Evolutionary conservation across 208 protist genomes (phyloP).

Genomic region (Leishmania lainsoni): DNA sequence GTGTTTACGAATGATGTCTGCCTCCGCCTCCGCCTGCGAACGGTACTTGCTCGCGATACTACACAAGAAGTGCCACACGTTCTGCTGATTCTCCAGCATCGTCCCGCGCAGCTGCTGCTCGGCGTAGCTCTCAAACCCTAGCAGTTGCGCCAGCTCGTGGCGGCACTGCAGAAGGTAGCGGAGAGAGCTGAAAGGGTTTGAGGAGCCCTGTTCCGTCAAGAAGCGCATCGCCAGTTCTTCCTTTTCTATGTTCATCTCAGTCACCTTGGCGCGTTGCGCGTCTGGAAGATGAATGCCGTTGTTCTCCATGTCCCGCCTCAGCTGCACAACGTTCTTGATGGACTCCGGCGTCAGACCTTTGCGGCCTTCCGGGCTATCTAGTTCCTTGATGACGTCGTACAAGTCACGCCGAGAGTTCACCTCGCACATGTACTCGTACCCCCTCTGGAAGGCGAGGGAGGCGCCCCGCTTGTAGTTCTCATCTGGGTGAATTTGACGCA

Average conservation of each 20-base stretch:
- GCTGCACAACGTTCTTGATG: slow-evolving; percentile 90
- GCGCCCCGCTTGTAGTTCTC: slow-evolving; percentile 84
- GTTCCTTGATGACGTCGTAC: slow-evolving; percentile 84
- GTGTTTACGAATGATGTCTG: slow-evolving; percentile 72
- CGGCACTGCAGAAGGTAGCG: slow-evolving; percentile 82
- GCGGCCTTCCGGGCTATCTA: slow-evolving; percentile 65
- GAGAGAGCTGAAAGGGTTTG: slow-evolving; percentile 80
- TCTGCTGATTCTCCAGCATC: slow-evolving; percentile 88
- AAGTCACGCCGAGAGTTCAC: slow-evolving; percentile 88
- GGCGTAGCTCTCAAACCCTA: slow-evolving; percentile 89
- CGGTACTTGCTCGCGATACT: slow-evolving; percentile 85
- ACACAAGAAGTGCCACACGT: slow-evolving; percentile 92
- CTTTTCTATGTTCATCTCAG: slow-evolving; percentile 90
- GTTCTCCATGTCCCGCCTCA: slow-evolving; percentile 92
- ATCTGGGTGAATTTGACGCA: slow-evolving; percentile 90
- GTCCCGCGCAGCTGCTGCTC: slow-evolving; percentile 91
- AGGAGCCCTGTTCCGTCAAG: slow-evolving; percentile 67
- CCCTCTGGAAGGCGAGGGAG: slow-evolving; percentile 79
- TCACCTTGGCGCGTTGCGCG: slow-evolving; percentile 68
- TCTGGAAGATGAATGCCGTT: slow-evolving; percentile 91
- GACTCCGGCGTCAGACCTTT: slow-evolving; percentile 76
- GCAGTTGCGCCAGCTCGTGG: slow-evolving; percentile 77
- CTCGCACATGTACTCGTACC: slow-evolving; percentile 91
- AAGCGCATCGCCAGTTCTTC: slow-evolving; percentile 87
- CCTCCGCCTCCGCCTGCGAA: slow-evolving; percentile 77